Conservation (phyloP, 176 grass and related monocot genomes). For the Carex littledalei region DNA sequence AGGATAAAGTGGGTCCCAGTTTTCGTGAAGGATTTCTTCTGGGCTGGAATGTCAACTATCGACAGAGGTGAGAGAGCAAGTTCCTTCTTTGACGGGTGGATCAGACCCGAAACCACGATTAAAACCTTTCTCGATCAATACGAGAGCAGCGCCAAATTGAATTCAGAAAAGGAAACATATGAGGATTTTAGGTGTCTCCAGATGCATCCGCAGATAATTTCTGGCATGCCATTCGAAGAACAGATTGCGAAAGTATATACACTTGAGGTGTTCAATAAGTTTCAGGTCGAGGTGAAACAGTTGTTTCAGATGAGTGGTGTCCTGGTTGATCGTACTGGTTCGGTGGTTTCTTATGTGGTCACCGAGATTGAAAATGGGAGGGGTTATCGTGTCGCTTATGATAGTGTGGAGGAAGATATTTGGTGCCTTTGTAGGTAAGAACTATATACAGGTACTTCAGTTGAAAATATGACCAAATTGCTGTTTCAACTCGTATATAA, state of each 20-base stretch:
- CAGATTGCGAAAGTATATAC: conserved; percentile 72
- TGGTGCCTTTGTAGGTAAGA: conserved; percentile 59
- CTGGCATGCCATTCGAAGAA: conserved; percentile 37
- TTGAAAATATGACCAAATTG: background rate
- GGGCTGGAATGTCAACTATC: conserved; percentile 64
- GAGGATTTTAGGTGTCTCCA: conserved; percentile 66
- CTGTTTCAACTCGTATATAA: background rate
- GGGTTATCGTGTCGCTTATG: conserved; percentile 63
- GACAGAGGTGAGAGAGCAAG: conserved; percentile 52
- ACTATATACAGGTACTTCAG: background rate
- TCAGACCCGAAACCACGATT: conserved; percentile 50
- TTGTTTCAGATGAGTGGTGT: conserved; percentile 50
- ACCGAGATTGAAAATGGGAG: conserved; percentile 47
- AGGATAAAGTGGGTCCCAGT: conserved; percentile 60
- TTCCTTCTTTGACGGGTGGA: conserved; percentile 59
- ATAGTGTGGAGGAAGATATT: conserved; percentile 66
- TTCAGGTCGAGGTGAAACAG: conserved; percentile 56
- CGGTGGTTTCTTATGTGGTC: conserved; percentile 52
- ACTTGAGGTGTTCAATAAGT: conserved; percentile 59
- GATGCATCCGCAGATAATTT: conserved; percentile 46
- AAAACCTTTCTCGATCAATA: conserved; percentile 72
- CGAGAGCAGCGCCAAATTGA: conserved; percentile 43
- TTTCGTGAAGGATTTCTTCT: conserved; percentile 71
- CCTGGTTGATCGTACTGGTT: conserved; percentile 46
- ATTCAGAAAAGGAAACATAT: conserved; percentile 57